phyloP scores from a whole-genome alignment of 2,329 filamentous ascomycete genomes.

The Tolypocladium album region DNA sequence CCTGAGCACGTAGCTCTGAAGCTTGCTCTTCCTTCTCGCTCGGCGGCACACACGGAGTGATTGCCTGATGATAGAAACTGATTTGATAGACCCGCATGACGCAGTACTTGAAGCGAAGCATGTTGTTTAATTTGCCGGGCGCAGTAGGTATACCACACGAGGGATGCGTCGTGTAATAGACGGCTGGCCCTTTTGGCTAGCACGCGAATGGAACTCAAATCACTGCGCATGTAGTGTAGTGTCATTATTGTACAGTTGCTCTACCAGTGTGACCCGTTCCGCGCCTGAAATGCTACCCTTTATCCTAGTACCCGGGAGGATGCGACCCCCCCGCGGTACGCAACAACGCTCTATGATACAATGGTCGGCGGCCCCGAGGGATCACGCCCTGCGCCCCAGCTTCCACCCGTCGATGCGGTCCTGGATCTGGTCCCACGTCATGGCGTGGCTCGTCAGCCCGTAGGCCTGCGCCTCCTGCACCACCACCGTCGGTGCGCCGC shows the following conservation, averaged over 20 bases:
- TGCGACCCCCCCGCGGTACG: background rate
- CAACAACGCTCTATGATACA: background rate
- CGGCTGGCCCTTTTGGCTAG: background rate
- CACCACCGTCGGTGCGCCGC: slow-evolving; percentile 86
- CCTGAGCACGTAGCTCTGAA: too few species aligned
- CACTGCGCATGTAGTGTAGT: background rate
- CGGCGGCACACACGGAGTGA: too few species aligned
- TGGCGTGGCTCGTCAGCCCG: slow-evolving; percentile 53
- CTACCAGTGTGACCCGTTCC: background rate
- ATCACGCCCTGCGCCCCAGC: slow-evolving; percentile 45
- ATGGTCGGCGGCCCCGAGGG: background rate
- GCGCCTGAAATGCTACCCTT: background rate
- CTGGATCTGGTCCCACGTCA: slow-evolving; percentile 85
- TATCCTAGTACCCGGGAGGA: background rate
- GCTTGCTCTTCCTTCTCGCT: too few species aligned
- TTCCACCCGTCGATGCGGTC: slow-evolving; percentile 76
- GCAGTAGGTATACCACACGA: background rate
- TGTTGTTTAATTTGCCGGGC: background rate
- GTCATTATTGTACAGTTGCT: background rate
- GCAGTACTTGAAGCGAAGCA: background rate
- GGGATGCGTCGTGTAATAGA: background rate
- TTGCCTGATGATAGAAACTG: background rate
- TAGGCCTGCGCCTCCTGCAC: slow-evolving; percentile 80
- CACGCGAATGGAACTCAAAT: background rate
- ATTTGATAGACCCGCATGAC: background rate